Base-by-base conservation (phyloP, 1,139 yeast species). In the Hyphopichia fennica region DNA sequence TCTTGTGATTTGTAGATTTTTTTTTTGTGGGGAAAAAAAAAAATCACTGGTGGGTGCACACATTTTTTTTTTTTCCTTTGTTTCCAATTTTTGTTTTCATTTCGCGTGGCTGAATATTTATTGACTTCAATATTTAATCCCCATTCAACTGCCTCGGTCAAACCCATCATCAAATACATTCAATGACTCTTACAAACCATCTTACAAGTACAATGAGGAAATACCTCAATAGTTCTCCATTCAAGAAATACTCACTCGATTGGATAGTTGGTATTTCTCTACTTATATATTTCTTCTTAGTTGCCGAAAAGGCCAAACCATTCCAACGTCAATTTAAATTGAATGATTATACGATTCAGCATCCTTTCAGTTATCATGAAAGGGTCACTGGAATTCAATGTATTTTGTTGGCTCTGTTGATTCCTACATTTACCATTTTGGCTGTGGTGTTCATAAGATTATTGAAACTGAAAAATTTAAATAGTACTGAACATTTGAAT, bases 301-400 rank as follows among this genome's bases (percentile, higher is more conserved):
- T 63, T 14, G 67, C 64, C 11, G 66, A 63, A 43, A 50, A 46
- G n/a, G 62, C 65, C 15, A 45, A 42, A 35, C 63, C 68, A 2
- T 62, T 62, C 38, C 44, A 52, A 29, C 43, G 67, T 27, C 54
- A 53, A 34, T 62, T 63, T 42, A 43, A 53, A n/a, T 28, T 60
- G 6, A 37, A 40, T 2, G 62, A 63, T 46, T 46, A 50, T 5
- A 49, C 55, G 5, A 66, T 72, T n/a, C 60, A 62, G 14, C 70
- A 68, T 46, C 75, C 76, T 19, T 69, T 62, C 43, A 58, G 67
- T 2, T 57, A 53, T 35, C 39, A 46, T 10, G 70, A 72, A 50
- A 62, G 68, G 34, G 72, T 68, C 37, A 35, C 47, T 9, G 48
- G 44, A 2, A 19, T 41, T 14, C 30, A 43, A 27, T 45, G 48